A percentile compares a stretch with the other conserved stretches of the same genome.
Conservation (phyloP, 2,329 filamentous ascomycete species). For the Aspergillus sp. region DNA sequence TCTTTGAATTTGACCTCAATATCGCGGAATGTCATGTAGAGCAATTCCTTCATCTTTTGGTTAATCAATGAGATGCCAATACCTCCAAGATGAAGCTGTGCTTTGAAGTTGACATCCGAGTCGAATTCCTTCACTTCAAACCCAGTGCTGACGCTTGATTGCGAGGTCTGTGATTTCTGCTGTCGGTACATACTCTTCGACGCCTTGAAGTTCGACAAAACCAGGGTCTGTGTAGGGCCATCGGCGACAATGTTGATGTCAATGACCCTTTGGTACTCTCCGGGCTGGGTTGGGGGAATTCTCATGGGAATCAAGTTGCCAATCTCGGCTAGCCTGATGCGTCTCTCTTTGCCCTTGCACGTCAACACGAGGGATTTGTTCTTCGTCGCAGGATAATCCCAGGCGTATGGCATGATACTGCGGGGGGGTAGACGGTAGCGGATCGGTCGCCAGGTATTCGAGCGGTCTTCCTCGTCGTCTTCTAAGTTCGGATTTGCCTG, state of each 20-base stretch:
- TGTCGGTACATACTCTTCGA: slow-evolving; percentile 89
- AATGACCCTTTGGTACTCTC: slow-evolving; percentile 75
- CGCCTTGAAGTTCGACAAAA: slow-evolving; percentile 88
- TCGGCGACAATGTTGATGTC: slow-evolving; percentile 96
- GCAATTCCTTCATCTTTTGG: slow-evolving; percentile 82
- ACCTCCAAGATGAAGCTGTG: slow-evolving; percentile 82
- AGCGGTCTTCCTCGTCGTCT: slow-evolving; percentile 76
- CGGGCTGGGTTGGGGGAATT: slow-evolving; percentile 65
- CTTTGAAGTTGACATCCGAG: slow-evolving; percentile 82
- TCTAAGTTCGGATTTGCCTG: slow-evolving; percentile 91
- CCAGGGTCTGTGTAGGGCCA: slow-evolving; percentile 90
- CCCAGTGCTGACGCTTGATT: slow-evolving; percentile 62
- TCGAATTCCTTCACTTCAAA: slow-evolving; percentile 96
- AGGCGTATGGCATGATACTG: slow-evolving; percentile 99
- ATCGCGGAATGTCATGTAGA: slow-evolving; percentile 90
- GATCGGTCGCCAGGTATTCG: slow-evolving; percentile 87
- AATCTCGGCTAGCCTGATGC: slow-evolving; percentile 94
- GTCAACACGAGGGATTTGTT: slow-evolving; percentile 87
- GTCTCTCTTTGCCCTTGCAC: slow-evolving; percentile 76
- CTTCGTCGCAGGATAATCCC: slow-evolving; percentile 98
- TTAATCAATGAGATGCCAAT: slow-evolving; percentile 94
- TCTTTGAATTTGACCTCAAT: slow-evolving; percentile 90
- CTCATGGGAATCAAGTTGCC: slow-evolving; percentile 96
- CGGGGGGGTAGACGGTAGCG: slow-evolving; percentile 87
- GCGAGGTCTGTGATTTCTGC: slow-evolving; percentile 55